Evolutionary conservation across 2,329 filamentous ascomycete genomes (phyloP), one percentile per base, ranked within the genome.

Genomic region (Botryosphaeria dothidea): DNA sequence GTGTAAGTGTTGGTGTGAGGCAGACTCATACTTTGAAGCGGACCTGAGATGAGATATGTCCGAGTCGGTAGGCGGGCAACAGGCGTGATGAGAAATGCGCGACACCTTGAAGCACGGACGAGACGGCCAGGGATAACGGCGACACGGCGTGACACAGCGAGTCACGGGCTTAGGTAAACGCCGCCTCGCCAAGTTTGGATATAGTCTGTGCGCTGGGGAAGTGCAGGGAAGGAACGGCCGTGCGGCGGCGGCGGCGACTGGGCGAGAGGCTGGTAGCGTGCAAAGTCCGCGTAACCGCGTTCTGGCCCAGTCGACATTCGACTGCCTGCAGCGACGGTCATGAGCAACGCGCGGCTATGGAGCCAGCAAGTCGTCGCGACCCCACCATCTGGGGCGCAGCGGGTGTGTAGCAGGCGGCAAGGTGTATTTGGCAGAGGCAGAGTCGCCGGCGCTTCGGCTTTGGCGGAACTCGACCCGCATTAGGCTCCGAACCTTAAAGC

Each of bases 401-500:
- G 23, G 23, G 19, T 27, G 49, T 52, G n/a, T 36, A 9, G 21
- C 41, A 60, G 56, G 56, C 56, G 56, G 54, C 54, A 58, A 31
- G 54, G 54, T 58, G 25, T 31, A 45, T 45, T 34, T 31, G 36
- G n/a, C 31, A n/a, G n/a, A n/a, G n/a, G n/a, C n/a, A n/a, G 41
- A 9, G 3, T 13, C n/a, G 25, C 9, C 56, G 56, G 38, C 13
- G 36, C 13, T 13, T 43, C 38, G 38, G 56, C 25, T 34, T 46
- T 60, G 19, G 41, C 56, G 56, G 56, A 60, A 34, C 41, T 31
- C 27, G 56, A 60, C 56, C 56, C 56, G 56, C 56, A 46, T 60
- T 60, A 46, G 38, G 54, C 54, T 58, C 54, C 25, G 56, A 60
- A 60, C 38, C 56, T 46, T 60, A 60, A 60, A 60, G 38, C 41